A percentile compares a stretch with the other conserved stretches of the same genome.
Evolutionary conservation across 1,139 yeast genomes (phyloP).

Genomic region (Blastobotrys malaysiensis): DNA sequence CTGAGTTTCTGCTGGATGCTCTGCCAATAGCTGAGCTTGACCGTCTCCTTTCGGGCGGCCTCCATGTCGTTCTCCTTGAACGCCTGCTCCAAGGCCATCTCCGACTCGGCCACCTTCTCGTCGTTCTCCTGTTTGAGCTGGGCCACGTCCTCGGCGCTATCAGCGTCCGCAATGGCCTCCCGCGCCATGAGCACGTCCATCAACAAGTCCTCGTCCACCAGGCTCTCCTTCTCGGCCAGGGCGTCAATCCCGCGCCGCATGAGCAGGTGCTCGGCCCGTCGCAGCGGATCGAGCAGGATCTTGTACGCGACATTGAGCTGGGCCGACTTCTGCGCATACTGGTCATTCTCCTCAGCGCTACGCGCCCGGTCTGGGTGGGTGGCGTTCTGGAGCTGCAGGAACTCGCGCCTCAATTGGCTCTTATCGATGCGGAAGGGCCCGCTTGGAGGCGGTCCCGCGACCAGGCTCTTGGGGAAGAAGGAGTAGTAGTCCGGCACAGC

Average conservation of each 20-base stretch:
- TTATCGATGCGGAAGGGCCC: slow-evolving; percentile 56
- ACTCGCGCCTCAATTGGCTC: slow-evolving; percentile 62
- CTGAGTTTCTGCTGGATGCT: slow-evolving; percentile 68
- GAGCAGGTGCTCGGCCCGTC: slow-evolving; percentile 57
- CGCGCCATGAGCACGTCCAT: slow-evolving; percentile 78
- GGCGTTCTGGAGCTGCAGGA: slow-evolving; percentile 61
- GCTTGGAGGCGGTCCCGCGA: slow-evolving; percentile 60
- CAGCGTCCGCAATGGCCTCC: slow-evolving; percentile 65
- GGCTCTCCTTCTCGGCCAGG: slow-evolving; percentile 30
- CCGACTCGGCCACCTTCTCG: slow-evolving; percentile 43
- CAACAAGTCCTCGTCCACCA: slow-evolving; percentile 53
- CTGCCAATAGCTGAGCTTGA: slow-evolving; percentile 77
- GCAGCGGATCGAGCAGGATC: slow-evolving; percentile 62
- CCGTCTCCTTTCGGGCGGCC: slow-evolving; percentile 58
- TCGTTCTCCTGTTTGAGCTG: slow-evolving; percentile 52
- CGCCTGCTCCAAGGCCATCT: slow-evolving; percentile 35
- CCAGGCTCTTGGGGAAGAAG: slow-evolving; percentile 72
- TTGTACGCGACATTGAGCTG: slow-evolving; percentile 71
- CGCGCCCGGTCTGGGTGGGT: slow-evolving; percentile 71
- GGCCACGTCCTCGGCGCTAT: slow-evolving; percentile 51
- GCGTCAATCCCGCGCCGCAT: slow-evolving; percentile 37
- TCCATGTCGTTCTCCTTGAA: slow-evolving; percentile 44
- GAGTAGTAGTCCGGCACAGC: slow-evolving; percentile 37
- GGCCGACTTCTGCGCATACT: slow-evolving; percentile 40
- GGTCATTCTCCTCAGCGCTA: slow-evolving; percentile 19